phyloP scores from a whole-genome alignment of 2,329 filamentous ascomycete genomes.

The Incumbomyces lentus region DNA sequence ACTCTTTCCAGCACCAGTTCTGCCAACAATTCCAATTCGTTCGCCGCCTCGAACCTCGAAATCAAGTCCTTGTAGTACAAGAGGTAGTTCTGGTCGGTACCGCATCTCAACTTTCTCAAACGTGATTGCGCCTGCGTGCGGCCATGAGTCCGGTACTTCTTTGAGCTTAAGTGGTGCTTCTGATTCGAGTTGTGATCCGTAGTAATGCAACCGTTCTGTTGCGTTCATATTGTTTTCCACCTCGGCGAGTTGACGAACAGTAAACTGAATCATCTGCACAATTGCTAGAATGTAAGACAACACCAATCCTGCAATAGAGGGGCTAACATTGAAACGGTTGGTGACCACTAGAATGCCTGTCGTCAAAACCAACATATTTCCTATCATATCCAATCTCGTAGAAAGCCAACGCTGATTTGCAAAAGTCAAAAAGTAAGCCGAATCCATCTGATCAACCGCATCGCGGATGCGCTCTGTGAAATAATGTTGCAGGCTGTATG shows the following conservation, averaged over 20 bases:
- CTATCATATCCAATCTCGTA: conserved; percentile 72
- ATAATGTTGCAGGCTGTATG: conserved; percentile 69
- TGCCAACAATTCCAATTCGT: conserved; percentile 35
- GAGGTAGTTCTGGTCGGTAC: conserved; percentile 60
- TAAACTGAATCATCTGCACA: conserved; percentile 93
- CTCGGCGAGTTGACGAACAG: conserved; percentile 83
- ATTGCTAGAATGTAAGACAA: conserved; percentile 88
- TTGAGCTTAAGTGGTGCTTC: conserved; percentile 72
- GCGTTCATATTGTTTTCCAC: conserved; percentile 98
- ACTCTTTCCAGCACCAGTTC: conserved; percentile 27
- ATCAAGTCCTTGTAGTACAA: conserved; percentile 59
- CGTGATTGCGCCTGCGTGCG: conserved; percentile 69
- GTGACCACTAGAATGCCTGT: conserved; percentile 87
- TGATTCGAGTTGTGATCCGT: conserved; percentile 75
- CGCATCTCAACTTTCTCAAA: conserved; percentile 71
- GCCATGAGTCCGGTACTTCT: conserved; percentile 67
- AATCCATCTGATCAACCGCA: conserved; percentile 82
- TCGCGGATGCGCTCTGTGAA: conserved; percentile 61
- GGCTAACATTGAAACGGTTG: conserved; percentile 72
- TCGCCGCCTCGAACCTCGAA: conserved; percentile 36
- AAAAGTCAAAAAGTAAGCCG: conserved; percentile 89
- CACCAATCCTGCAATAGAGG: conserved; percentile 77
- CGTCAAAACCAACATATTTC: conserved; percentile 73
- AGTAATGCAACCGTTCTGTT: conserved; percentile 83
- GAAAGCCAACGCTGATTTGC: conserved; percentile 92